Percentiles rank a stretch among this genome's conserved stretches.
Conservation (phyloP, 192 early-diverging fungal species). For the Coemansia pectinata region DNA sequence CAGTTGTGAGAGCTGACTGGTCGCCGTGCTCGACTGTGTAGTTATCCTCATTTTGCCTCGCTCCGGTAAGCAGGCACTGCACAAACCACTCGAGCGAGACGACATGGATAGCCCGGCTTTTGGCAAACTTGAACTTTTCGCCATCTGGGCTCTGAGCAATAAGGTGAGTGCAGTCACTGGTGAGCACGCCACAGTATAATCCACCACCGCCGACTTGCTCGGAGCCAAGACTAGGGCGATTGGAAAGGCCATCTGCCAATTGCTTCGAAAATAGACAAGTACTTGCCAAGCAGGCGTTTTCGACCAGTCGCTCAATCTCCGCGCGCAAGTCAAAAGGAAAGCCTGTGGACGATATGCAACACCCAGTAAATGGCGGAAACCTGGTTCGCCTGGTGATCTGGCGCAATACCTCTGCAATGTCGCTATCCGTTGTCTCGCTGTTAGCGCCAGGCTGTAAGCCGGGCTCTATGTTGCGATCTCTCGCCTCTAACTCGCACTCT, state of each 20-base stretch:
- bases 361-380: constrained; percentile 46
- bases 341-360: constrained; percentile 44
- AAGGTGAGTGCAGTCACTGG: constrained; percentile 46
- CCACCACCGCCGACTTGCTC: constrained; percentile 41
- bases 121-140: constrained; percentile 53
- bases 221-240: no score
- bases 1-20: not conserved
- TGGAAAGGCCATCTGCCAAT: not conserved
- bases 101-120: constrained; percentile 25
- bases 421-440: not conserved
- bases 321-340: constrained; percentile 31
- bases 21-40: not conserved
- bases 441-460: not conserved
- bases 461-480: not conserved
- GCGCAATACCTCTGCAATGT: constrained; percentile 3
- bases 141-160: constrained; percentile 27
- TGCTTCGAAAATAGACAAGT: not conserved
- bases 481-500: constrained; percentile 42
- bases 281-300: not conserved
- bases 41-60: constrained; percentile 31
- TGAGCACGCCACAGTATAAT: constrained; percentile 33
- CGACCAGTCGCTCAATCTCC: constrained; percentile 32
- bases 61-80: constrained; percentile 21
- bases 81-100: constrained; percentile 47
- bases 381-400: constrained; percentile 26